Conservation (phyloP, 305 asterid genomes). For the Solanum hybrid region DNA sequence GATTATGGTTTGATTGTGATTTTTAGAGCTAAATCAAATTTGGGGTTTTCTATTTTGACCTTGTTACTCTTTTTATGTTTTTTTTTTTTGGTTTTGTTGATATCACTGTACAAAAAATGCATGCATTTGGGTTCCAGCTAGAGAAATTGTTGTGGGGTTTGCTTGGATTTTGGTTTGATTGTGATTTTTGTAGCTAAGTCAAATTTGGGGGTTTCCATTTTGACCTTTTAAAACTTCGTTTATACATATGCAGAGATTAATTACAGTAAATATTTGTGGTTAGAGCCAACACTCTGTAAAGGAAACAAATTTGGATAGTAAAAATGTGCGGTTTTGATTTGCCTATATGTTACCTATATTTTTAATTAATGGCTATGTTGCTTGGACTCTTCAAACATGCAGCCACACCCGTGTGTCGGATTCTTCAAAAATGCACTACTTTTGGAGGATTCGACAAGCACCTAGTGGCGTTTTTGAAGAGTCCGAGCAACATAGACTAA, state of each 20-base stretch:
- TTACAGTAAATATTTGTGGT: background rate
- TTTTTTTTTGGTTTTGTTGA: background rate
- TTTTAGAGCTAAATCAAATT: background rate
- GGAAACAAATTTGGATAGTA: conserved; percentile 12
- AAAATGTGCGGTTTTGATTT: conserved; percentile 15
- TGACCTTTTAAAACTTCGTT: background rate
- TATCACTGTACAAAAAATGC: background rate
- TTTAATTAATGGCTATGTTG: background rate
- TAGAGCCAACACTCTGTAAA: background rate
- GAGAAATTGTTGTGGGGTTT: background rate
- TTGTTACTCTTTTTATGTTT: background rate
- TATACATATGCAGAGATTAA: background rate
- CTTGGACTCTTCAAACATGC: background rate
- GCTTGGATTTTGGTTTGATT: background rate
- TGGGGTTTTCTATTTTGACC: background rate
- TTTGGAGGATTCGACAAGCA: background rate
- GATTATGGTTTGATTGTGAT: background rate
- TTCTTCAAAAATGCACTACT: background rate
- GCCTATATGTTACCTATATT: background rate
- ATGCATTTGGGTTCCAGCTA: background rate
- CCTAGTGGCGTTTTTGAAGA: background rate
- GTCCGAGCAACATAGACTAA: background rate
- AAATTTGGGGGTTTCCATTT: background rate
- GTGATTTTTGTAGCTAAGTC: background rate
- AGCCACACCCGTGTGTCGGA: background rate